Evolutionary conservation across 805 yeast genomes (phyloP).

Genomic region (Nakazawaea populi): DNA sequence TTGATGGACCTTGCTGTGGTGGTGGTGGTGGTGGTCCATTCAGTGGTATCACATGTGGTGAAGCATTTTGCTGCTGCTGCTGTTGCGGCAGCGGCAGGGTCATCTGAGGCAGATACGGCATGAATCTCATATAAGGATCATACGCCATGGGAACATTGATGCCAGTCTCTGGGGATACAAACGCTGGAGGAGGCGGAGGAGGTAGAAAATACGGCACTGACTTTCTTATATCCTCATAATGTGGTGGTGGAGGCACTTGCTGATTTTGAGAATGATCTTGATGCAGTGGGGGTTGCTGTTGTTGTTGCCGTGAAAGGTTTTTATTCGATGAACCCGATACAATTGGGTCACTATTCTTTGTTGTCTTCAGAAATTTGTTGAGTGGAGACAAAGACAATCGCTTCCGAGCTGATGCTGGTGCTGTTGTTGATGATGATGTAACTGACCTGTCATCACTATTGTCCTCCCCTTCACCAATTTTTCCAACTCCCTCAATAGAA

Average conservation of each 20-base stretch:
- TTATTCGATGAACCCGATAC: not conserved
- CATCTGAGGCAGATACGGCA: not conserved
- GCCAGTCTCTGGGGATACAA: not conserved
- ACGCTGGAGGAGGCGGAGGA: conserved; percentile 6
- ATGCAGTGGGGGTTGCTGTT: not conserved
- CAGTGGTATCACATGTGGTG: not conserved
- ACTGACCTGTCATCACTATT: not conserved
- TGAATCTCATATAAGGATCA: not conserved
- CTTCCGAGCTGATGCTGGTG: not conserved
- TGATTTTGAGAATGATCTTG: not conserved
- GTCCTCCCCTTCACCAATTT: too few relatives aligned
- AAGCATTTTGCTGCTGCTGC: not conserved
- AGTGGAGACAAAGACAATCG: not conserved
- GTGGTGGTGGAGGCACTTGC: not conserved
- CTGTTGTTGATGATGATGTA: not conserved
- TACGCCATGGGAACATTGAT: not conserved
- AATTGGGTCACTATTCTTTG: not conserved
- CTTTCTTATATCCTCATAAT: conserved; percentile 1
- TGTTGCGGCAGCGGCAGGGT: not conserved
- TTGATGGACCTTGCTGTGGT: not conserved
- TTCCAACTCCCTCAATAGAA: not conserved
- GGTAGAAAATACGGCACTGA: conserved; percentile 7
- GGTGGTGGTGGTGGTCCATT: not conserved
- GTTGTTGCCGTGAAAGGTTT: not conserved
- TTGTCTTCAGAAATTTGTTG: not conserved